Base-by-base conservation (phyloP, 306 rosid species). In the Quercus glauca region DNA sequence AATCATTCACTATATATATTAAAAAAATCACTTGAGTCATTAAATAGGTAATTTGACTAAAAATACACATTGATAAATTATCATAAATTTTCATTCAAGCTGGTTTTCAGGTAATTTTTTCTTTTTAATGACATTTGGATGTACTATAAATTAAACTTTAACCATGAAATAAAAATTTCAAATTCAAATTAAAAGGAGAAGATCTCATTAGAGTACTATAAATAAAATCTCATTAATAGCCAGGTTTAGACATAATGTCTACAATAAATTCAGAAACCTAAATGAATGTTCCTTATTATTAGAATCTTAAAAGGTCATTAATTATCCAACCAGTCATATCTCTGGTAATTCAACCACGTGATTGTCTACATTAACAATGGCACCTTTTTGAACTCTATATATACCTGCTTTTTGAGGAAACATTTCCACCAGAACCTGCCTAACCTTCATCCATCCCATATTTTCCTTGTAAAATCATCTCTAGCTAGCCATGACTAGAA, bases 401-500 rank as follows among this genome's bases (percentile, higher is more conserved):
- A 19, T 31, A 18, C 20, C 52, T 41, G 55, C 73, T 69, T 69
- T 37, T 45, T 31, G n/a, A 21, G 73, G 55, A 20, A 20, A 20
- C 43, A 69, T 58, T 19, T 58, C 65, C 65, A 18, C 7, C 6
- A 58, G 45, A 37, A 37, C 45, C 45, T 37, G 18, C 25, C 14
- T 33, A 13, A 15, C 51, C 9, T 15, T 9, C 29, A 18, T 19
- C 28, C 26, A n/a, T 4, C 53, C 29, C 28, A 37, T 19, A 52
- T 71, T 51, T 58, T 23, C 59, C 35, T 21, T 14, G 21, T 43
- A 41, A 51, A 49, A 71, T 52, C 59, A 21, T 71, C 59, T 74
- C 33, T 35, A 29, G 6, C 68, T 8, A 23, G 26, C 29, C 75
- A 81, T 76, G 85, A 28, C 81, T 23, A 76, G 81, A 72, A 61